These are phyloP conservation scores for Nigrograna mackinnonii DNA, from an alignment of 2,329 filamentous ascomycete genomes.

Conservation along the genomic window DNA sequence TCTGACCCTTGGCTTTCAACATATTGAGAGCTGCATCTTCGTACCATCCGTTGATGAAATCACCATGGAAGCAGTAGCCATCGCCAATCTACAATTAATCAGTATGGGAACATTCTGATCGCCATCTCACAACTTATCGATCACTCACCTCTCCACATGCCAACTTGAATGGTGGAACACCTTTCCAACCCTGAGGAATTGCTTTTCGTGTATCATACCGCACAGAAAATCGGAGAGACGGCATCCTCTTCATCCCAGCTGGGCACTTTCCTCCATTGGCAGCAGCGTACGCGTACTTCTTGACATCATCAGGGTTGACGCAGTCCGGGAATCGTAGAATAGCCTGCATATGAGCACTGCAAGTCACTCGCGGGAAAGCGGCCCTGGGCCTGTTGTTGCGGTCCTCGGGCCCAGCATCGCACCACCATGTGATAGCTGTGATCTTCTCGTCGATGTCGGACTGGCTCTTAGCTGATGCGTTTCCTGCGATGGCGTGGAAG, in stretches of 20 bases:
- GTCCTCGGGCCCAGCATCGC: not conserved
- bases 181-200: constrained; percentile 41
- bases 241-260: constrained; percentile 44
- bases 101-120: not conserved
- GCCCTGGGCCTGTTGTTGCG: constrained; percentile 15
- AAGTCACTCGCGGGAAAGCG: constrained; percentile 37
- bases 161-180: constrained; percentile 44
- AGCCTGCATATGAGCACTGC: constrained; percentile 27
- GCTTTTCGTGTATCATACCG: constrained; percentile 46
- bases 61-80: constrained; percentile 45
- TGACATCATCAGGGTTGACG: constrained; percentile 31
- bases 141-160: constrained; percentile 22
- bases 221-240: constrained; percentile 46
- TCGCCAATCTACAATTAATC: constrained; percentile 5
- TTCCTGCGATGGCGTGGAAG: constrained; percentile 42
- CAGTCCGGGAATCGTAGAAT: constrained; percentile 43
- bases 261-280: constrained; percentile 43
- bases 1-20: constrained; percentile 36
- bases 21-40: constrained; percentile 42
- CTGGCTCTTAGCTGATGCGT: constrained; percentile 30
- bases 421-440: constrained; percentile 1
- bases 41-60: constrained; percentile 50
- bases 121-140: not conserved
- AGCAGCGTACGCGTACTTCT: constrained; percentile 13
- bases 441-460: constrained; percentile 23